These are phyloP conservation scores for Cryptococcus sp. DNA, from an alignment of 1,284 basidiomycete genomes.

Conservation along the genomic window DNA sequence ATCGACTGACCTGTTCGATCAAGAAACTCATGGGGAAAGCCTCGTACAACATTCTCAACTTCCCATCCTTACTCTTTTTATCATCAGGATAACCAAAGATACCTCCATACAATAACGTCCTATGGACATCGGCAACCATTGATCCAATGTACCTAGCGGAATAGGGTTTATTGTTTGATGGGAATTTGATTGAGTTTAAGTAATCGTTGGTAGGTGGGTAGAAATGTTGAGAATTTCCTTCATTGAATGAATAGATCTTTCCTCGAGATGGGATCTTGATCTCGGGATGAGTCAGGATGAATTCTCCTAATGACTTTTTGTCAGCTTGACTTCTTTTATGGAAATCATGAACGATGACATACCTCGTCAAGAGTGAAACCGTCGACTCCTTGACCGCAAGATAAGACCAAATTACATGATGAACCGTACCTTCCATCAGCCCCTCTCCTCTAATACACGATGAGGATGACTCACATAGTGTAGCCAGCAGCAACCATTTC, in stretches of 20 bases:
- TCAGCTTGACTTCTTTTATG: neutral
- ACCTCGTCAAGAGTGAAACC: constrained; percentile 94
- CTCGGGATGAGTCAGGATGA: constrained; percentile 97
- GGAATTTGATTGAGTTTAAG: constrained; percentile 93
- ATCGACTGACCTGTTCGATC: constrained; percentile 71
- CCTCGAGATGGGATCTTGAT: constrained; percentile 90
- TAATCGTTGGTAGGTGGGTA: constrained; percentile 79
- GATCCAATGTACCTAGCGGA: constrained; percentile 96
- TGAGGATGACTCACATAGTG: constrained; percentile 64
- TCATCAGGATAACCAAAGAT: constrained; percentile 99
- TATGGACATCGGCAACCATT: constrained; percentile 79
- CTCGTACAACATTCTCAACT: constrained; percentile 92
- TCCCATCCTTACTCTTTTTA: constrained; percentile 88
- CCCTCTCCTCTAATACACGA: neutral
- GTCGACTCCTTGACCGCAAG: constrained; percentile 93
- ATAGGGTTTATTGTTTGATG: constrained; percentile 67
- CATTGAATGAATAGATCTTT: constrained; percentile 99
- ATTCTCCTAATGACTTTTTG: constrained; percentile 75
- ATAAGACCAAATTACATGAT: constrained; percentile 93
- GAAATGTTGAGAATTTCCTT: constrained; percentile 96
- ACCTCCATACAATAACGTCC: constrained; percentile 94
- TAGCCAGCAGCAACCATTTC: constrained; percentile 99
- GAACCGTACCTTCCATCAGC: constrained; percentile 77
- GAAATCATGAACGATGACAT: neutral
- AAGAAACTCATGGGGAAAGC: constrained; percentile 99